A percentile compares a stretch with the other conserved stretches of the same genome.
Conservation (phyloP, 345 rosid genomes). For the Eucalyptus erythrocorys region DNA sequence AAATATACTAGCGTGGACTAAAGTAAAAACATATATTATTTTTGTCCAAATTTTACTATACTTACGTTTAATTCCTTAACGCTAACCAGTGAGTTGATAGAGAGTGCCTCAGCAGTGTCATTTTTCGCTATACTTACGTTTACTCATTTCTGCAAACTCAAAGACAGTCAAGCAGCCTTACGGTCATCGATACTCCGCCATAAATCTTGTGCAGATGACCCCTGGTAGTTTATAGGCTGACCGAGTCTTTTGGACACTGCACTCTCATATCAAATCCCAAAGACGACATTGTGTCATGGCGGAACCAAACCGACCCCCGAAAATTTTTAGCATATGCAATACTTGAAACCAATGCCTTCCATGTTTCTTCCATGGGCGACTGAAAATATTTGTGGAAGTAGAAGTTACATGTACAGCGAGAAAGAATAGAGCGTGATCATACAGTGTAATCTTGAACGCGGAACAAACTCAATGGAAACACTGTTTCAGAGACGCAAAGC, state of each 20-base stretch:
- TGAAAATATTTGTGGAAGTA: conserved; percentile 2
- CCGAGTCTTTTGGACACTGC: conserved; percentile 63
- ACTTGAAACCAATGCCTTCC: conserved; percentile 80
- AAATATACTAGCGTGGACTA: no score
- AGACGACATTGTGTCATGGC: conserved; percentile 66
- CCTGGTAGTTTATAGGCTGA: conserved; percentile 46
- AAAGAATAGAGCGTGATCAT: background rate
- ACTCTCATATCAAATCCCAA: conserved; percentile 69
- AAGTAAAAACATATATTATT: no score
- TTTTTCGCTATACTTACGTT: no score
- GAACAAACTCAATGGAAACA: background rate
- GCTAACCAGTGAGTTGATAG: no score
- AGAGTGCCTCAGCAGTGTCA: no score
- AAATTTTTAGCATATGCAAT: conserved; percentile 67
- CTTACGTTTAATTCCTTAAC: no score
- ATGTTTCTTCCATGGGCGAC: conserved; percentile 84
- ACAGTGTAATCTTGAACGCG: background rate
- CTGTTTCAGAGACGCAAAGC: background rate
- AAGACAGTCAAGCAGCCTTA: conserved; percentile 66
- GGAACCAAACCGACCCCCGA: conserved; percentile 72
- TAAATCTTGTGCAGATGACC: conserved; percentile 52
- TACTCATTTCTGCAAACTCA: no score
- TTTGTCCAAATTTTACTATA: no score
- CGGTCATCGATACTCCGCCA: conserved; percentile 50
- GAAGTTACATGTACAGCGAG: background rate